Evolutionary conservation across 225 moss, liverwort and hornwort species (phyloP), one percentile per base, ranked within the genome.

Genomic region (Ulota crispa): DNA sequence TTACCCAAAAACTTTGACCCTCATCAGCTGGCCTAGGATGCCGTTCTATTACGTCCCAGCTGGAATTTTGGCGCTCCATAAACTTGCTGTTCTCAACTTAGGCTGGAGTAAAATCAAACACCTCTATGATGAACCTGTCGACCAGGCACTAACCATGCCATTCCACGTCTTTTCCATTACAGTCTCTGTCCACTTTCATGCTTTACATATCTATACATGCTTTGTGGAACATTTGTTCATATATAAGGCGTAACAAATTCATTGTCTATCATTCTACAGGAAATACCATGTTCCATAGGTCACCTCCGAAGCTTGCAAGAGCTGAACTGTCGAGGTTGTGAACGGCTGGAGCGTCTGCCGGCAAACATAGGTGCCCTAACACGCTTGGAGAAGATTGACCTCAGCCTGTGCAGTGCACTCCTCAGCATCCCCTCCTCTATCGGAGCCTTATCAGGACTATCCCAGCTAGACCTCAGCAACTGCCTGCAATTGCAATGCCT

Each of bases 11-110:
- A 59, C 70, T 2, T 68, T 86, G 60, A 83, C 83, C 70, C 59
- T 86, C 71, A 83, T 86, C 76, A 86, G 80, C 36, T 86, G 86
- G 86, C 86, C 55, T 1, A 66, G 83, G 52, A 86, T 86, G 86
- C 80, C 80, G 18, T 86, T 86, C 24, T 83, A 80, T 45, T 83
- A 83, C 18, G 30, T 86, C 47, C 86, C 83, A 41, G 47, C 69
- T 70, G 83, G 83, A 19, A 86, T 83, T 27, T 23, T 83, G 37
- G 71, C 47, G 23, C 83, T 86, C 16, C 72, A 83, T 32, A 86
- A 86, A 67, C 80, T 83, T 1, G 76, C 80, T 62, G 83, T 87
- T 54, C 86, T 87, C 72, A 77, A 83, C 60, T 73, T 87, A 71
- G 39, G 72, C 30, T 87, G 83, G 83, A 87, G 86, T 45, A 87